Evolutionary conservation across 2,329 filamentous ascomycete species (phyloP).

Genomic region (Epichloe typhina): DNA sequence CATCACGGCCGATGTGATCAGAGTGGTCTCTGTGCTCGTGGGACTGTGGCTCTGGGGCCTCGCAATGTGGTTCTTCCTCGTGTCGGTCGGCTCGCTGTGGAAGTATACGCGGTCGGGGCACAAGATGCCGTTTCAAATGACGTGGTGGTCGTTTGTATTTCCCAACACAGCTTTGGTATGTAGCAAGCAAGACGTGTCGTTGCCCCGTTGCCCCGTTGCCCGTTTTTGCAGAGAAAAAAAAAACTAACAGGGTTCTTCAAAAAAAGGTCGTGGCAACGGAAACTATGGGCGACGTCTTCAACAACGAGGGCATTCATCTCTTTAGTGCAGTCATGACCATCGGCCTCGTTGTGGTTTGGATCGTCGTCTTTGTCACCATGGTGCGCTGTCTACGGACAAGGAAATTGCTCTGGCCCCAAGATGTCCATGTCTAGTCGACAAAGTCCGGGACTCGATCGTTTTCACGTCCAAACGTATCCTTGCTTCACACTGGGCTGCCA

Average conservation of each 20-base stretch:
- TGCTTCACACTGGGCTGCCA: slow-evolving; percentile 1
- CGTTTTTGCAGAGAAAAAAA: neutral
- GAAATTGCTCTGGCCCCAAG: slow-evolving; percentile 67
- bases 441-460: neutral
- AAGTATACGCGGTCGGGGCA: slow-evolving; percentile 45
- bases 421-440: slow-evolving; percentile 15
- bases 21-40: slow-evolving; percentile 42
- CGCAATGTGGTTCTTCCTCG: slow-evolving; percentile 74
- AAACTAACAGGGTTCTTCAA: neutral
- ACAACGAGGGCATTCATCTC: slow-evolving; percentile 46
- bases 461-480: slow-evolving; percentile 1
- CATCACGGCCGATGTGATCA: slow-evolving; percentile 30
- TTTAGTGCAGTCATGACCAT: slow-evolving; percentile 55
- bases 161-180: slow-evolving; percentile 58
- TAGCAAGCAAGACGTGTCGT: neutral
- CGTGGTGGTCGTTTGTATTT: slow-evolving; percentile 74
- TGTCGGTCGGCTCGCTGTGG: slow-evolving; percentile 64
- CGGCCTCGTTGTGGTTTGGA: slow-evolving; percentile 54
- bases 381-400: slow-evolving; percentile 49
- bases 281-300: slow-evolving; percentile 50
- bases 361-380: slow-evolving; percentile 58
- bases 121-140: slow-evolving; percentile 66
- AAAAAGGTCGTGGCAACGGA: slow-evolving; percentile 54
- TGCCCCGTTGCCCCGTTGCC: neutral
- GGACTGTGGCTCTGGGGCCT: slow-evolving; percentile 73